Base-by-base conservation (phyloP, 192 early-diverging fungal species). In the Pilobolus umbonatus region DNA sequence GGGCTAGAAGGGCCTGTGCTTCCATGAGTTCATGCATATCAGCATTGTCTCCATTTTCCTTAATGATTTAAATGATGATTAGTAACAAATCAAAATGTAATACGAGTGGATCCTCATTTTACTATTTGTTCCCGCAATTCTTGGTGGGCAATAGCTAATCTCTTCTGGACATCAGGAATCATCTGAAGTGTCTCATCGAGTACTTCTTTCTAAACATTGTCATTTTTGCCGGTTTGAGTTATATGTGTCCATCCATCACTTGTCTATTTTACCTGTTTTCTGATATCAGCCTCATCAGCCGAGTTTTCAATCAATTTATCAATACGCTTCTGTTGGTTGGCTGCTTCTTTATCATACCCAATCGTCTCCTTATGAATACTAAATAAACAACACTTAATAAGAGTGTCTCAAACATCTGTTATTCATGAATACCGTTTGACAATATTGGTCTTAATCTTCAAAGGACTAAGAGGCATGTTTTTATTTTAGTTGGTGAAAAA, bases 381-480 rank as follows among this genome's bases (percentile, higher is more conserved):
- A 31, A 36, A 32, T 12, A 55, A 34, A 51, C n/a, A n/a, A n/a
- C n/a, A n/a, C n/a, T n/a, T n/a, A n/a, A n/a, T n/a, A n/a, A n/a
- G n/a, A n/a, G n/a, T n/a, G n/a, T n/a, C n/a, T n/a, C n/a, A n/a
- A n/a, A n/a, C n/a, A n/a, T n/a, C n/a, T n/a, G n/a, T n/a, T n/a
- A n/a, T n/a, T n/a, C n/a, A 35, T 29, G 39, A 64, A 32, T 74
- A 84, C 82, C 82, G 78, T 58, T 81, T 84, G 34, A 81, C 71
- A 51, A 78, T 69, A 57, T 73, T 73, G 45, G 80, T 82, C 51
- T 81, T 84, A 53, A 84, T 84, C 54, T 72, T 74, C n/a, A 84
- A 62, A 55, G 81, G 74, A 39, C 76, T 60, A 26, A 77, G 55
- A 12, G 77, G 70, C 78, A 81, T 79, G 32, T 3, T 64, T 32